phyloP scores from a whole-genome alignment of 2,329 filamentous ascomycete species.

The Penicillium sp. region DNA sequence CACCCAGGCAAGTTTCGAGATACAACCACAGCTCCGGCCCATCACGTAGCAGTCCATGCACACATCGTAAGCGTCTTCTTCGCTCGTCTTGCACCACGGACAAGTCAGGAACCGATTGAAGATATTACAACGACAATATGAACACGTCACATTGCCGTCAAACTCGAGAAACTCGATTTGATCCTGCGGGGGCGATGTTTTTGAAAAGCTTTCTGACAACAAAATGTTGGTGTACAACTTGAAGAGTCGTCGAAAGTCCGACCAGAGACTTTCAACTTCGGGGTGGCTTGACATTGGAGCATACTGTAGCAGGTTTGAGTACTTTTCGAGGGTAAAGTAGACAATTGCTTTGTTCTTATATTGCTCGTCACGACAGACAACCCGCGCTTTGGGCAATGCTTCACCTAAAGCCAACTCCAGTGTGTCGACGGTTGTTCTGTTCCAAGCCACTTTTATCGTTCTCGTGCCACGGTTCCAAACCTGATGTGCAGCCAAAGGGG shows the following conservation, averaged over 20 bases:
- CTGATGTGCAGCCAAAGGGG: constrained; percentile 89
- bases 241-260: constrained; percentile 81
- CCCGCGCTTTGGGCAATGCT: constrained; percentile 79
- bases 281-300: constrained; percentile 48
- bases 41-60: constrained; percentile 99
- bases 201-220: constrained; percentile 81
- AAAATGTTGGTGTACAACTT: constrained; percentile 74
- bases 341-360: constrained; percentile 98
- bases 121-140: constrained; percentile 92
- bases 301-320: constrained; percentile 59
- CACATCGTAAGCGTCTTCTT: constrained; percentile 85
- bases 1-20: constrained; percentile 83
- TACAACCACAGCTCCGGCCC: constrained; percentile 86
- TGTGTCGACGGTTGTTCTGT: constrained; percentile 88
- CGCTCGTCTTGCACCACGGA: constrained; percentile 71
- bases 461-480: constrained; percentile 97
- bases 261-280: constrained; percentile 68
- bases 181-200: constrained; percentile 56
- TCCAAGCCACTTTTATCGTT: constrained; percentile 98
- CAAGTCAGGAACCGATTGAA: constrained; percentile 97
- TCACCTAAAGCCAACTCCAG: constrained; percentile 82
- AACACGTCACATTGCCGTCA: constrained; percentile 90
- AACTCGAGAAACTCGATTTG: constrained; percentile 74
- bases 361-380: constrained; percentile 95
- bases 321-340: constrained; percentile 82